Conservation (phyloP, 192 early-diverging fungal species). For the Gryganskiella cystojenkinii region DNA sequence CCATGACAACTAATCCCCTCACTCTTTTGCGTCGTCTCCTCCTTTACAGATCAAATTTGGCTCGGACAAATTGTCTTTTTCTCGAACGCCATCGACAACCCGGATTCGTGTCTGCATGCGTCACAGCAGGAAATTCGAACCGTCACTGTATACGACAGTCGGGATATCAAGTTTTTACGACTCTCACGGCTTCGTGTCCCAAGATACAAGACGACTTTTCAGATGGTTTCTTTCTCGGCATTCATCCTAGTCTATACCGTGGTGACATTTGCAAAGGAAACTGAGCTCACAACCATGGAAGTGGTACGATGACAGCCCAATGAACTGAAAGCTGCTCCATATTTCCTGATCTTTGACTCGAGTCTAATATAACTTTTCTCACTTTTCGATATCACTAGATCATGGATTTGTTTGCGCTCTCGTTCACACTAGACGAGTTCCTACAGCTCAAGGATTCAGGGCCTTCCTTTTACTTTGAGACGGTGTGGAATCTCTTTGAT, state of each 20-base stretch:
- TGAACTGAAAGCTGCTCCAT: background rate
- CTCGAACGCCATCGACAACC: conserved; percentile 51
- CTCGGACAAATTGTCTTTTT: conserved; percentile 55
- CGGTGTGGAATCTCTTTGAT: conserved; percentile 58
- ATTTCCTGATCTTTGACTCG: background rate
- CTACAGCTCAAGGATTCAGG: conserved; percentile 51
- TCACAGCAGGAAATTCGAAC: conserved; percentile 42
- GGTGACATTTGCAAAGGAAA: conserved; percentile 41
- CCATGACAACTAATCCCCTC: too few species aligned
- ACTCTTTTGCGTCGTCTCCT: background rate
- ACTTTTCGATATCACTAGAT: conserved; percentile 23
- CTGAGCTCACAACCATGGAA: conserved; percentile 35
- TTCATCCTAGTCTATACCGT: conserved; percentile 54
- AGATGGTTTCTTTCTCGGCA: conserved; percentile 42
- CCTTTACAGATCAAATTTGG: conserved; percentile 52
- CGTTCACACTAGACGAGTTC: conserved; percentile 47
- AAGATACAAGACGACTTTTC: conserved; percentile 53
- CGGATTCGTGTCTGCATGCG: conserved; percentile 32
- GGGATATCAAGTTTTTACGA: conserved; percentile 45
- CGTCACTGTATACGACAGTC: conserved; percentile 37
- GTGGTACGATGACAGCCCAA: conserved; percentile 8
- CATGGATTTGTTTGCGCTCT: conserved; percentile 44
- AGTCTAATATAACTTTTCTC: background rate
- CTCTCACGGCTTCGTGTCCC: conserved; percentile 53
- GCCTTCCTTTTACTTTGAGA: conserved; percentile 55